Evolutionary conservation across 202 grass and related monocot species (phyloP), one percentile per base, ranked within the genome.

Genomic region (Alloteropsis angusta): DNA sequence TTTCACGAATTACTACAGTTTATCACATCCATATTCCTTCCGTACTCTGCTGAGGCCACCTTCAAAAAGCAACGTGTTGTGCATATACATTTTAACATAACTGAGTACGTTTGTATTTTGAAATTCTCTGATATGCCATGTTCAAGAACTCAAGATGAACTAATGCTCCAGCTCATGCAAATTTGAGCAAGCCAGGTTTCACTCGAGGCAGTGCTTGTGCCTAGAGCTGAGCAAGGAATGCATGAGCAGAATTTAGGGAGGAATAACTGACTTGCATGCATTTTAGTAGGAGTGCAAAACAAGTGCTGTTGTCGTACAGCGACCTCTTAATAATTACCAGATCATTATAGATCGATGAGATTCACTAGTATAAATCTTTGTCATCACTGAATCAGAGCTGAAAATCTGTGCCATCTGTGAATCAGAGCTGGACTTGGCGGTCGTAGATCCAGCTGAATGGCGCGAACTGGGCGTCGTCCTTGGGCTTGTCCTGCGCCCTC

Each of bases 361-460:
- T n/a, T 67, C 1, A 14, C 15, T 1, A 30, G 28, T 30, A 30
- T 30, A 34, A 71, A 19, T 23, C 58, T 49, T 22, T 30, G 28
- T 30, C 11, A 2, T 55, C 26, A 9, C 16, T 18, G 9, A 38
- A n/a, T 87, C 60, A 93, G 22, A 93, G 88, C 52, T 85, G 58
- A 30, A 34, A 71, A 19, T 23, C 58, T 49, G 35, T 30, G 28
- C 3, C 11, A 2, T 55, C 26, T 4, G 7, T 18, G 9, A 38
- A n/a, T 87, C 60, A 93, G 22, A 93, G 88, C 52, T 85, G 58
- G 3, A 88, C 88, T 17, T 81, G 64, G 0, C 85, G 84, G 7
- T 64, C 82, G 74, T 78, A 72, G 50, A 93, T 88, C 85, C 91
- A 93, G 41, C 85, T 90, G 80, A 93, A 90, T 0, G 78, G 78